Evolutionary conservation across 2,329 filamentous ascomycete species (phyloP), one percentile per base, ranked within the genome.

Genomic region (Xylariales sp.): DNA sequence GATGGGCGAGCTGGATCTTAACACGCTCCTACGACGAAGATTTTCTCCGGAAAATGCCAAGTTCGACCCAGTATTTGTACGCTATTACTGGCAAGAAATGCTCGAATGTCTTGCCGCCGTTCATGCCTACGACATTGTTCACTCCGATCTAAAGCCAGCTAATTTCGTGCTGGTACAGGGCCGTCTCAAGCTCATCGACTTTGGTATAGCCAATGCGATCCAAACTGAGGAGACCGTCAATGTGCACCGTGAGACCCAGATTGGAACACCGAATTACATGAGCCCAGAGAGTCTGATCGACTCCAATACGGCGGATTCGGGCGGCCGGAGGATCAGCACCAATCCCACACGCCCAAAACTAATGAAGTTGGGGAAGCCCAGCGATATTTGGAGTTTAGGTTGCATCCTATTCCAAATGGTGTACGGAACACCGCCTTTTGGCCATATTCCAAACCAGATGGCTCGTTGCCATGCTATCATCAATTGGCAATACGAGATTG

Each of bases 31-130:
- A 71, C 90, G 90, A 87, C 90, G 71, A 89, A 90, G 9, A 32
- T 83, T 93, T 75, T 93, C 90, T 75, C 87, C 85, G 0, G 91
- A 94, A 68, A 88, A 91, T 62, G 88, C 92, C 46, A 88, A 86
- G 67, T 91, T 99, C 68, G 96, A 99, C 77, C 87, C 93, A 1
- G 92, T 91, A 61, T 97, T 98, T 79, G 93, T 96, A 12, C 91
- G 96, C n/a, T 97, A 93, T 81, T 97, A 97, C 84, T 99, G 96
- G 96, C 96, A 97, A 80, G 96, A 99, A 81, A 99, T 99, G 96
- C 90, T 99, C 18, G 94, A 97, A 79, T 98, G 96, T 78, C 89
- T 99, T 5, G 89, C 93, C 73, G 89, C 95, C 0, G 94, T 99
- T 0, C 96, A 99, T 78, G 88, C 91, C 12, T 86, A 91, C 78